Percentiles rank a stretch among this genome's conserved stretches.
These are phyloP conservation scores for Gracilariopsis chorda DNA, from an alignment of 23 red algal species.

Conservation along the genomic window DNA sequence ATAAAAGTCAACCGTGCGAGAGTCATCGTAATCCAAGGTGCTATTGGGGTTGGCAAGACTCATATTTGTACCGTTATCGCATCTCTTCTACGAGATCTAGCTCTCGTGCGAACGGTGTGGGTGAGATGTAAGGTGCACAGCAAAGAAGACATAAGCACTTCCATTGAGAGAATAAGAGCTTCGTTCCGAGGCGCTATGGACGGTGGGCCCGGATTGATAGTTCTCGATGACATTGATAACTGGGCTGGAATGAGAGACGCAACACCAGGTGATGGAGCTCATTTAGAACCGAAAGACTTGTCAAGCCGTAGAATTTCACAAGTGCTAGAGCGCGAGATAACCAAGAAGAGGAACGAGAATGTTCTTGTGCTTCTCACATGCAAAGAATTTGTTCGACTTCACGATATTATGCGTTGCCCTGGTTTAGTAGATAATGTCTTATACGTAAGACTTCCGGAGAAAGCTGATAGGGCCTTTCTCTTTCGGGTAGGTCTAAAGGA, in stretches of 20 bases:
- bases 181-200: conserved; percentile 38
- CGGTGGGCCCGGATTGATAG: conserved; percentile 46
- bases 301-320: neutral
- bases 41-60: conserved; percentile 38
- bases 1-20: neutral
- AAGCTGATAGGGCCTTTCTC: neutral
- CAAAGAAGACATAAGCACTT: neutral
- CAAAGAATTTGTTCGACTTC: neutral
- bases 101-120: conserved; percentile 42
- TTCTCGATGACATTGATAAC: conserved; percentile 50
- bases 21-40: neutral
- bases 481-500: neutral
- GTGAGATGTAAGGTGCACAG: conserved; percentile 20
- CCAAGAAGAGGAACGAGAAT: neutral
- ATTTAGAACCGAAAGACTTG: neutral
- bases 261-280: neutral
- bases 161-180: neutral
- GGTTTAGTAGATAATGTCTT: neutral
- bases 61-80: conserved; percentile 29
- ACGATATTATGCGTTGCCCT: conserved; percentile 2
- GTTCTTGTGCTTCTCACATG: conserved; percentile 28
- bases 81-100: conserved; percentile 25
- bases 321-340: conserved; percentile 7
- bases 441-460: neutral
- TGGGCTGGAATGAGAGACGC: neutral